phyloP scores from a whole-genome alignment of 306 rosid genomes.

The Medicago arabica region DNA sequence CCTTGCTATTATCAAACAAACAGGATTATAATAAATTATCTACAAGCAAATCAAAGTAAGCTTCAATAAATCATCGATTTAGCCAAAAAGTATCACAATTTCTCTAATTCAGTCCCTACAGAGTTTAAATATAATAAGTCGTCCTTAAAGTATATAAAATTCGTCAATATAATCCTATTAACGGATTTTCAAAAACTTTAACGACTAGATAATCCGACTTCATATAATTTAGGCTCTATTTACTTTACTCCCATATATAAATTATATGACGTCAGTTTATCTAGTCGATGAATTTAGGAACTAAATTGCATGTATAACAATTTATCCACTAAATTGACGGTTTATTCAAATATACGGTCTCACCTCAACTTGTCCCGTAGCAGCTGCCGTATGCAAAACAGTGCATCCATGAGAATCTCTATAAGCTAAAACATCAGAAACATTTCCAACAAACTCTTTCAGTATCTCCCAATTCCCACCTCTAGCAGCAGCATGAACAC shows the following conservation, averaged over 20 bases:
- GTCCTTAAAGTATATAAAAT: neutral
- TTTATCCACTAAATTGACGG: neutral
- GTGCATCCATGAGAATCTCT: slow-evolving; percentile 76
- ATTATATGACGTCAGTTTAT: too few relatives aligned
- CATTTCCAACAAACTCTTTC: slow-evolving; percentile 55
- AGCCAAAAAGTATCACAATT: too few relatives aligned
- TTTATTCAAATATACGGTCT: slow-evolving; percentile 23
- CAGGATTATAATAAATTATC: neutral
- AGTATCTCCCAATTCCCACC: slow-evolving; percentile 87
- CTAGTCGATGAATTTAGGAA: too few relatives aligned
- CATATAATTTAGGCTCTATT: too few relatives aligned
- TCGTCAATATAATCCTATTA: neutral
- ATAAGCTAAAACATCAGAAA: slow-evolving; percentile 51
- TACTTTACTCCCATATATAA: too few relatives aligned
- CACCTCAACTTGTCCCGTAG: slow-evolving; percentile 87
- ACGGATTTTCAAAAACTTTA: neutral
- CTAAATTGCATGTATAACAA: neutral
- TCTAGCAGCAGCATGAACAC: slow-evolving; percentile 83
- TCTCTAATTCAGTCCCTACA: too few relatives aligned
- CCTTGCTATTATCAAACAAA: neutral
- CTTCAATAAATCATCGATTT: neutral
- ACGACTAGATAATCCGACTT: neutral
- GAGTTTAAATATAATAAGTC: too few relatives aligned
- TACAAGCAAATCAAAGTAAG: neutral
- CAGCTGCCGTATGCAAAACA: slow-evolving; percentile 76